These are phyloP conservation scores for Coemansia sp. DNA, from an alignment of 192 early-diverging fungal species.

Conservation along the genomic window DNA sequence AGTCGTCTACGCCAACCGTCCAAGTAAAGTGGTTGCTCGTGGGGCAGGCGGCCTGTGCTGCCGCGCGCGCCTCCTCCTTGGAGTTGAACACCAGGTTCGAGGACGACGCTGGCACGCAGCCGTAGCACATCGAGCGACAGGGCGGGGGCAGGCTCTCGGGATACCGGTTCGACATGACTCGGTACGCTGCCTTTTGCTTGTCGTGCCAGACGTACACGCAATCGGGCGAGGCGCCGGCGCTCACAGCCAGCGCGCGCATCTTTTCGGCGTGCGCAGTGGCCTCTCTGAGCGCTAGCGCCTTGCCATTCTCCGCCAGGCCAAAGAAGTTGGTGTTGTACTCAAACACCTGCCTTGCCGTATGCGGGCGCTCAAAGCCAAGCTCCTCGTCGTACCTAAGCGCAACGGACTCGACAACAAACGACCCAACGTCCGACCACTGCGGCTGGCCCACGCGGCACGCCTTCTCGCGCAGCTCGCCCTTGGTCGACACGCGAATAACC, in stretches of 20 bases:
- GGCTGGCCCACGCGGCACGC: constrained; percentile 26
- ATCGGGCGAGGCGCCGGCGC: constrained; percentile 17
- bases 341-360: constrained; percentile 12
- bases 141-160: constrained; percentile 38
- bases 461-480: constrained; percentile 13
- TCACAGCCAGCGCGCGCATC: constrained; percentile 27
- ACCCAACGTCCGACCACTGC: constrained; percentile 37
- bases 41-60: constrained; percentile 18
- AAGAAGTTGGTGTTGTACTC: constrained; percentile 53
- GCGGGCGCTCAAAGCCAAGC: constrained; percentile 43
- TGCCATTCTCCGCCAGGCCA: constrained; percentile 41
- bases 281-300: constrained; percentile 25
- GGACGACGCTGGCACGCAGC: constrained; percentile 29
- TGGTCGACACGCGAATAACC: constrained; percentile 26
- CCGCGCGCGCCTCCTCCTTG: constrained; percentile 22
- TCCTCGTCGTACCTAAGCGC: constrained; percentile 22
- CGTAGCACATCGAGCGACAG: constrained; percentile 48
- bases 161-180: constrained; percentile 41
- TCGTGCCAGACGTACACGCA: constrained; percentile 54
- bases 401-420: constrained; percentile 20
- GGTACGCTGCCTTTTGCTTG: constrained; percentile 53
- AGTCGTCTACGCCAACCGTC: constrained; percentile 42
- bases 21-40: constrained; percentile 12
- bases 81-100: constrained; percentile 40
- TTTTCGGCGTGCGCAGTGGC: constrained; percentile 23